Evolutionary conservation across 768 basidiomycete genomes (phyloP), one percentile per base, ranked within the genome.

Genomic region (Trametes villosa): DNA sequence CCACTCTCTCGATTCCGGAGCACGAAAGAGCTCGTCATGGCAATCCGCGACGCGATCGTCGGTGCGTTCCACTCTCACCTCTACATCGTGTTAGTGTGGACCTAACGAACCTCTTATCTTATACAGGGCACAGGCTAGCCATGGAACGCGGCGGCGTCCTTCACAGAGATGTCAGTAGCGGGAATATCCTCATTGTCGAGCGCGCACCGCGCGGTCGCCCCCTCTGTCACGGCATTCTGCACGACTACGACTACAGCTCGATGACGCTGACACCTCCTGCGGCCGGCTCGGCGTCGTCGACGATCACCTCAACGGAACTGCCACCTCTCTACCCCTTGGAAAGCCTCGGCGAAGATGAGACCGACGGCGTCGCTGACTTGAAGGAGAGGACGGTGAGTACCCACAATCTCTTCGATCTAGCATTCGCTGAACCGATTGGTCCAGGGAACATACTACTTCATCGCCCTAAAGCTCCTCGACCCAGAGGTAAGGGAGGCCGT

Each of bases 11-110:
- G 31, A 11, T 65, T 65, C 30, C 36, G 20, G 13, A 44, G 40
- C 30, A 65, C 64, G 9, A 42, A 52, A 7, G 56, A 61, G 53
- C 42, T 65, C 49, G 57, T 59, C 5, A 24, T 41, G n/a, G 60
- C 53, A 2, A 34, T 65, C 0, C 50, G 45, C 18, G 60, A 65
- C 26, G 64, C 64, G 0, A 59, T 65, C 18, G 18, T 33, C 29
- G 64, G 64, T 62, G 20, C 12, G 60, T 51, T 15, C 7, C 13
- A 4, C 1, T 22, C 13, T 41, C 34, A 9, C 12, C 11, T 8
- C 36, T 17, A 17, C 4, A 26, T 3, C 3, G 9, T 26, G 17
- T 31, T 7, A 11, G 15, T 18, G 22, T 58, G n/a, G 13, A 7
- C 17, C 15, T 31, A 4, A 11, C 50, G 36, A 17, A 36, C 17